phyloP scores from a whole-genome alignment of 139 green algal species.

The Tetraselmis striata region DNA sequence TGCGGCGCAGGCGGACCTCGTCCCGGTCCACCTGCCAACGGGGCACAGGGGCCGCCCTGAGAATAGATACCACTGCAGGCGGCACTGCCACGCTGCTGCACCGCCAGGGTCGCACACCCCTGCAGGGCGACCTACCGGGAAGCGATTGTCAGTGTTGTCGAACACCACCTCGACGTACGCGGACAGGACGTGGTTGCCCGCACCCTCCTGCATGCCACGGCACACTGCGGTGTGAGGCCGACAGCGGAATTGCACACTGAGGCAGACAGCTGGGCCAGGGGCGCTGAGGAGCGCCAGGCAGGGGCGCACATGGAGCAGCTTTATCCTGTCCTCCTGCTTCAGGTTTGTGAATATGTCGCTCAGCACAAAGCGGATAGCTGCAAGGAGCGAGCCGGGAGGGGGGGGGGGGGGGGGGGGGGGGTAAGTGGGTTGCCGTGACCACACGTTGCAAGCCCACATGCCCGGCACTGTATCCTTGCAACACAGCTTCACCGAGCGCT shows the following conservation, averaged over 20 bases:
- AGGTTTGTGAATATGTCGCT: slow-evolving; percentile 74
- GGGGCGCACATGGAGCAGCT: slow-evolving; percentile 86
- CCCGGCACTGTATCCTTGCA: too few relatives aligned
- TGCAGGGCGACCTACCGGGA: slow-evolving; percentile 85
- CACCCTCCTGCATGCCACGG: slow-evolving; percentile 74
- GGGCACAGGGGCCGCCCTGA: too few relatives aligned
- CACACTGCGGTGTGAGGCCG: background rate
- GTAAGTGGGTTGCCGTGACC: too few relatives aligned
- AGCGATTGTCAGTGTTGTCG: slow-evolving; percentile 89
- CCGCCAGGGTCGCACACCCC: too few relatives aligned
- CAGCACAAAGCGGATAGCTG: slow-evolving; percentile 97
- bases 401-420: background rate
- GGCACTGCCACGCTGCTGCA: too few relatives aligned
- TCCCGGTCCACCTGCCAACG: slow-evolving; percentile 62
- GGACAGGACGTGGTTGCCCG: slow-evolving; percentile 71
- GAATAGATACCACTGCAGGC: too few relatives aligned
- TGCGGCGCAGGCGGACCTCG: slow-evolving; percentile 85
- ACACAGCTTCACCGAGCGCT: too few relatives aligned
- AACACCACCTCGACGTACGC: slow-evolving; percentile 98
- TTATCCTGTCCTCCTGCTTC: slow-evolving; percentile 75
- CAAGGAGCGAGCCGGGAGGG: too few relatives aligned
- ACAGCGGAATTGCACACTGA: too few relatives aligned
- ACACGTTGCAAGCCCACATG: too few relatives aligned
- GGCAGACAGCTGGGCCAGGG: background rate
- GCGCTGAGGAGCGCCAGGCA: background rate